A percentile compares a stretch with the other conserved stretches of the same genome.
Evolutionary conservation across 495 filamentous ascomycete species (phyloP).

Genomic region (Massariosphaeria phaeospora): DNA sequence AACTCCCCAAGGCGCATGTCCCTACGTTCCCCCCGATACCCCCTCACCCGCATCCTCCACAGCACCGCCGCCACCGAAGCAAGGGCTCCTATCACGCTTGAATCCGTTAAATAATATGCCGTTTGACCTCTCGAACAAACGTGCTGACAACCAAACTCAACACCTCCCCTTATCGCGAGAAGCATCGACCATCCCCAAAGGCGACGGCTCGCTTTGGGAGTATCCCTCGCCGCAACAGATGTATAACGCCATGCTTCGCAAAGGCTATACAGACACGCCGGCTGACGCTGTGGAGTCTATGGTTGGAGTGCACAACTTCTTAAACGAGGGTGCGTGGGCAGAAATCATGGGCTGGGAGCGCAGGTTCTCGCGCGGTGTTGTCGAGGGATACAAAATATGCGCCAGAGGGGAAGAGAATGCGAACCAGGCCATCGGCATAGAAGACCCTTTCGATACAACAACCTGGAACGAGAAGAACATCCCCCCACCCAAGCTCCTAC

Average conservation of each 20-base stretch:
- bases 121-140: conserved; percentile 70
- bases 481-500: conserved; percentile 61
- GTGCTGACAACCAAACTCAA: conserved; percentile 64
- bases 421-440: background rate
- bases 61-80: conserved; percentile 32
- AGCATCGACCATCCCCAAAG: conserved; percentile 78
- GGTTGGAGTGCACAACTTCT: conserved; percentile 95
- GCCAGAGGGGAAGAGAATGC: conserved; percentile 60
- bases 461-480: conserved; percentile 42
- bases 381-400: conserved; percentile 68
- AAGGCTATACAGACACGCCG: conserved; percentile 91
- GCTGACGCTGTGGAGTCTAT: conserved; percentile 91
- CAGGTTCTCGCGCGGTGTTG: conserved; percentile 67
- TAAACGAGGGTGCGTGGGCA: conserved; percentile 95
- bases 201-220: conserved; percentile 77
- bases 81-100: conserved; percentile 56
- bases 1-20: conserved; percentile 48
- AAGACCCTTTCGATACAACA: conserved; percentile 37
- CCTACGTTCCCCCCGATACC: conserved; percentile 42
- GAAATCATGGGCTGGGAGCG: conserved; percentile 92
- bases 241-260: conserved; percentile 96
- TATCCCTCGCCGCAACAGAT: conserved; percentile 98
- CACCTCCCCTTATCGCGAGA: conserved; percentile 73
- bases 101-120: conserved; percentile 99
- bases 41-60: conserved; percentile 48